Evolutionary conservation across 345 rosid species (phyloP), one percentile per base, ranked within the genome.

Genomic region (Hevea brasiliensis): DNA sequence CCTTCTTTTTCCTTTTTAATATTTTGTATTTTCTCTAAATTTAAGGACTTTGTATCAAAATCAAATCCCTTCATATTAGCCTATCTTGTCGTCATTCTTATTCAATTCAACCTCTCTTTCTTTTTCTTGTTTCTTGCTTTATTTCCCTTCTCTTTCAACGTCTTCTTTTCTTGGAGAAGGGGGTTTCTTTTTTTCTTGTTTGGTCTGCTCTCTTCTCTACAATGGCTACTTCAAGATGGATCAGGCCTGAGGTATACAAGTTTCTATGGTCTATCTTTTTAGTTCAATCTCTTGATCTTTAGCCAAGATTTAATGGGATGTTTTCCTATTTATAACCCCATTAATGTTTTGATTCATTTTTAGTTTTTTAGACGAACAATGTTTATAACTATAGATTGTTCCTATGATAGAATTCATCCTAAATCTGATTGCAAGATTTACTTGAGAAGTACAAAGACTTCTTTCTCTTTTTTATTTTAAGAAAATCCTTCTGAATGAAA

Each of bases 221-320:
- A 32, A 74, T 78, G 77, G 74, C 71, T 63, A 35, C 68, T 50
- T 74, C 72, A 18, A 57, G 75, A 58, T 79, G 82, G 82, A 70
- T 79, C 23, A 70, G 78, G n/a, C 82, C 82, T 20, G 82, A 79
- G 82, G 82, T 79, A 70, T 32, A 4, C 2, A 41, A 41, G 5
- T 13, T 12, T 10, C 13, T 2, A 29, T 15, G 20, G 10, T 51
- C 18, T 15, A 0, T 37, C 61, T 48, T 10, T 8, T 1, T 1
- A 32, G 37, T 8, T 6, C 15, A 29, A 20, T n/a, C 17, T 7
- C 2, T 54, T 55, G 26, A 6, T n/a, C 15, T 68, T 62, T 20
- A 32, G 14, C 1, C 45, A 6, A 40, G 11, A 3, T n/a, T n/a
- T 62, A n/a, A 27, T 53, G 23, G 32, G 23, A 27, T 15, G 20